phyloP scores from a whole-genome alignment of 2,329 filamentous ascomycete species.

The Simplicillium aogashimaense region DNA sequence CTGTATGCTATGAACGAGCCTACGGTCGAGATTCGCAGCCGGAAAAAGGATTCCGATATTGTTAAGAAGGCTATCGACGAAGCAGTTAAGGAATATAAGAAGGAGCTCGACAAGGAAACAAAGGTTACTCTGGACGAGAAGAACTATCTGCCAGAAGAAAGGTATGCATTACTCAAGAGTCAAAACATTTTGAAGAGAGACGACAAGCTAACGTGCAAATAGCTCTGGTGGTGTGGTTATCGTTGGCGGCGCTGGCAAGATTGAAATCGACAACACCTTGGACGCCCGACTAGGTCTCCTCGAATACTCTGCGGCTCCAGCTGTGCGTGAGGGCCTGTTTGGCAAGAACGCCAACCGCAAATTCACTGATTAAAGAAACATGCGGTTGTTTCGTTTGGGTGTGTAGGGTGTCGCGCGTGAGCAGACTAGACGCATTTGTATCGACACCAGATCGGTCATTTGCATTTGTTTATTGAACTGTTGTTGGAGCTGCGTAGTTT shows the following conservation, averaged over 20 bases:
- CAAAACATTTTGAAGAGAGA: not conserved
- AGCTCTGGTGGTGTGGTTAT: slow-evolving; percentile 80
- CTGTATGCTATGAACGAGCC: slow-evolving; percentile 80
- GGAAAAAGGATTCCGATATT: slow-evolving; percentile 68
- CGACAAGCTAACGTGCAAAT: slow-evolving; percentile 13
- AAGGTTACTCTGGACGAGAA: slow-evolving; percentile 66
- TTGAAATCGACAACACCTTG: slow-evolving; percentile 97
- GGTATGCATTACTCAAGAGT: slow-evolving; percentile 48
- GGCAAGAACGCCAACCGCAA: slow-evolving; percentile 92
- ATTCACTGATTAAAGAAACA: slow-evolving; percentile 67
- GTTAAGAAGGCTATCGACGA: slow-evolving; percentile 70
- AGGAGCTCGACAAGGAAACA: slow-evolving; percentile 60
- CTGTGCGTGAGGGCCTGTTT: slow-evolving; percentile 77
- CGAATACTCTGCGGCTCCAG: slow-evolving; percentile 74
- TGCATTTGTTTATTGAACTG: slow-evolving; percentile 11
- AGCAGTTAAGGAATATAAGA: slow-evolving; percentile 77
- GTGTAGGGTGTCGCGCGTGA: not conserved
- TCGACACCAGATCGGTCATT: not conserved
- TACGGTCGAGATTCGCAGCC: slow-evolving; percentile 62
- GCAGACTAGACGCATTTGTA: not conserved
- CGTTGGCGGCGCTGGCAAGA: slow-evolving; percentile 78
- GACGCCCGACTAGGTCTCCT: slow-evolving; percentile 82
- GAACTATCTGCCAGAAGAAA: slow-evolving; percentile 68
- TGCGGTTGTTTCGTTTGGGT: not conserved
- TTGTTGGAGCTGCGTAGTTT: slow-evolving; percentile 14